These are phyloP conservation scores for Atkinsonella hypoxylon DNA, from an alignment of 2,329 filamentous ascomycete species.

Conservation along the genomic window DNA sequence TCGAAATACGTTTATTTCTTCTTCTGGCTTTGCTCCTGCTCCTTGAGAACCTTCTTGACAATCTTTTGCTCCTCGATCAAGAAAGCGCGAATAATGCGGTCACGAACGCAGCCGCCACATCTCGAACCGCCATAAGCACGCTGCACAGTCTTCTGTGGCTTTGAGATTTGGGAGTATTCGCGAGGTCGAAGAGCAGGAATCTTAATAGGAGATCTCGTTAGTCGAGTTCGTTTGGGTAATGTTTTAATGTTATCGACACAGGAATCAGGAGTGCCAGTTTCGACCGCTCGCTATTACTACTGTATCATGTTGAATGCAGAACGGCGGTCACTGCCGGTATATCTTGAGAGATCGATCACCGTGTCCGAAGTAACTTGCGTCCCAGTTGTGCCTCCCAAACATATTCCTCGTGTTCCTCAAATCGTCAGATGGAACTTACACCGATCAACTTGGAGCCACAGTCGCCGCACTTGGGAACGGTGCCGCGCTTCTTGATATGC, in stretches of 20 bases:
- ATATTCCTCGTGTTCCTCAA: slow-evolving; percentile 4
- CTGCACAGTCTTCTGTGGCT: slow-evolving; percentile 98
- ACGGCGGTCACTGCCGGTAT: background rate
- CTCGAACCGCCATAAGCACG: slow-evolving; percentile 96
- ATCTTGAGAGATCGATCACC: background rate
- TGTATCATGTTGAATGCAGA: background rate
- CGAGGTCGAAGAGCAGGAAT: slow-evolving; percentile 93
- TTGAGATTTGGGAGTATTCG: slow-evolving; percentile 94
- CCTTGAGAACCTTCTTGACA: slow-evolving; percentile 99
- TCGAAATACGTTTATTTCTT: slow-evolving; percentile 49
- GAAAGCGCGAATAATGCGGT: slow-evolving; percentile 96
- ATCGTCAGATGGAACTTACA: slow-evolving; percentile 52
- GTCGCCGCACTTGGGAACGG: slow-evolving; percentile 97
- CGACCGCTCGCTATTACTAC: background rate
- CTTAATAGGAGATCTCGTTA: slow-evolving; percentile 32
- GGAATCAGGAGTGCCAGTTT: background rate
- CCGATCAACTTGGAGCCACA: slow-evolving; percentile 95
- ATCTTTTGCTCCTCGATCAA: slow-evolving; percentile 99
- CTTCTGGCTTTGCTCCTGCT: slow-evolving; percentile 68
- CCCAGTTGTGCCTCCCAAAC: background rate
- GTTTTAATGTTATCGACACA: background rate
- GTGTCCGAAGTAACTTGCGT: background rate
- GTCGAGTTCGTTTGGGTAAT: background rate
- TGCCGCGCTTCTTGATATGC: slow-evolving; percentile 99
- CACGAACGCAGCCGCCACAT: slow-evolving; percentile 97